Conservation (phyloP, 2,329 filamentous ascomycete species). For the Arthrobotrys pseudoclavata region DNA sequence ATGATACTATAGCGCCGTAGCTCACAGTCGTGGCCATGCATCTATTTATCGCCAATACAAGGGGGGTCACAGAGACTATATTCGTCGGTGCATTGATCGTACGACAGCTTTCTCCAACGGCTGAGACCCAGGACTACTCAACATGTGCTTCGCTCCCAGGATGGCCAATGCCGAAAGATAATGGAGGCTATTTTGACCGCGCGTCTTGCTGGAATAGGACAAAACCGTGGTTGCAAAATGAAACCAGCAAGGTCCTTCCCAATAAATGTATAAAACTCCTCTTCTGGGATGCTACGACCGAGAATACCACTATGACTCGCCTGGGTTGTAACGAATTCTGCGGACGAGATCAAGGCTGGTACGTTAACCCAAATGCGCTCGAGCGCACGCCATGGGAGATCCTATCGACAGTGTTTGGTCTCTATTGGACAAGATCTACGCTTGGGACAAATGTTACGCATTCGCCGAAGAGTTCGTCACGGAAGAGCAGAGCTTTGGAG, state of each 20-base stretch:
- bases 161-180: not conserved
- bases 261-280: not conserved
- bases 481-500: conserved; percentile 11
- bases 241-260: not conserved
- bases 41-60: not conserved
- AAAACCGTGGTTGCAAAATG: not conserved
- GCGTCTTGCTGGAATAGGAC: not conserved
- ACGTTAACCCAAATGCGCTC: not conserved
- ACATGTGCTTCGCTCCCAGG: not conserved
- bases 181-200: not conserved
- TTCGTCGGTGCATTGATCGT: not conserved
- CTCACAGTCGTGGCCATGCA: not conserved
- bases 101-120: not conserved
- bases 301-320: not conserved
- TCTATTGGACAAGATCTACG: conserved; percentile 17
- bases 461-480: conserved; percentile 17
- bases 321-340: not conserved
- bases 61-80: not conserved
- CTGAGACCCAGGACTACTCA: not conserved
- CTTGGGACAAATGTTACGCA: conserved; percentile 17
- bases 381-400: conserved; percentile 12
- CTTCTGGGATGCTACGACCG: not conserved
- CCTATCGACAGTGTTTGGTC: conserved; percentile 24
- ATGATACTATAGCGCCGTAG: too few species aligned
- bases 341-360: not conserved